Base-by-base conservation (phyloP, 768 basidiomycete species). In the Mrakia gelida region DNA sequence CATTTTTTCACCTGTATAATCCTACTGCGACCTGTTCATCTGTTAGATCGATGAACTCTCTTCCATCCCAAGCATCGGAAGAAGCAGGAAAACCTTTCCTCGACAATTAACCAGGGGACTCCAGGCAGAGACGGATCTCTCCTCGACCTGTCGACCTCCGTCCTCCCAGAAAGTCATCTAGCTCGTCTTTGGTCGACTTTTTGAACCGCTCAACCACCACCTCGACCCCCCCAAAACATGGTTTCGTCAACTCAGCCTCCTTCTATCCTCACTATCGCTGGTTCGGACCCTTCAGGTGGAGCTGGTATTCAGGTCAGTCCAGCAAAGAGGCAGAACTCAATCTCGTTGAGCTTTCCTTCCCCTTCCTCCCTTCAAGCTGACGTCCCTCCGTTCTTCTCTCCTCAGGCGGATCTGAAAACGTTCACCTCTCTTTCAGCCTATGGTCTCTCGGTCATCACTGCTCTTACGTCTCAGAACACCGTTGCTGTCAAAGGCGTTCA, bases 381-480 rank as follows among this genome's bases (percentile, higher is more conserved):
- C 62, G 30, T 54, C 16, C 32, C 28, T 56, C 41, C 52, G 30
- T 23, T 38, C 16, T 38, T 38, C 7, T 23, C 30, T 43, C n/a
- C 3, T 0, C 80, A 94, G 91, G 94, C 93, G 13, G 95, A 96
- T 83, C 86, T 96, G 41, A 93, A 92, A 84, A 91, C 93, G 0
- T 91, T 94, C 80, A 89, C 92, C 7, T 90, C 92, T 0, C 88
- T 90, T 41, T 87, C 87, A 41, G 92, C 92, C 81, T 95, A 93
- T 81, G 94, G 92, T 21, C 87, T 91, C 21, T 92, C 90, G 79
- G 93, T 89, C 11, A 85, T 95, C 73, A 95, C 95, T 0, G 95
- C 93, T 0, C 83, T 96, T 67, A 94, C 92, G 0, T 92, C 94
- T 0, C 95, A 97, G 83, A 97, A 95, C 83, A 95, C 94, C 0